Percentiles rank a stretch among this genome's conserved stretches.
phyloP scores from a whole-genome alignment of 306 rosid genomes.

The Cotoneaster glaucophyllus region DNA sequence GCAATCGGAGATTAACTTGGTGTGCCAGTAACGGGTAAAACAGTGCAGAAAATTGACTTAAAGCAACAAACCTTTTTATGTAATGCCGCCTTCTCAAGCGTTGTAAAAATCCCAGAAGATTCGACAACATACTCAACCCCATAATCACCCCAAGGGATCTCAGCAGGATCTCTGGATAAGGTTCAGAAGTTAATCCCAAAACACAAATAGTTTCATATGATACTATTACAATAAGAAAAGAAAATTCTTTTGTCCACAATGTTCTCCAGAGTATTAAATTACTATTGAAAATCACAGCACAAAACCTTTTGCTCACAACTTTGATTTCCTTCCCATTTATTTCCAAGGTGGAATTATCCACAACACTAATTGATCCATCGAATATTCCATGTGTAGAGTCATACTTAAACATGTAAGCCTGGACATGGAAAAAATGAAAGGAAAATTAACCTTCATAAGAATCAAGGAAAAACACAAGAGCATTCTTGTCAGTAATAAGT shows the following conservation, averaged over 20 bases:
- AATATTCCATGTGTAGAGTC: slow-evolving; percentile 92
- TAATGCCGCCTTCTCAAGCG: slow-evolving; percentile 67
- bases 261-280: not conserved
- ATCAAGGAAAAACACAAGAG: not conserved
- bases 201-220: not conserved
- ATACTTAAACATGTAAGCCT: slow-evolving; percentile 97
- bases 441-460: not conserved
- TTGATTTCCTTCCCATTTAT: slow-evolving; percentile 79
- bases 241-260: not conserved
- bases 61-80: slow-evolving; percentile 59
- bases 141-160: slow-evolving; percentile 88
- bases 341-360: slow-evolving; percentile 72
- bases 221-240: not conserved
- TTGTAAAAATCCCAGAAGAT: slow-evolving; percentile 92
- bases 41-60: not conserved
- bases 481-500: not conserved
- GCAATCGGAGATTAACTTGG: slow-evolving; percentile 18
- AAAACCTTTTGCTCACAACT: slow-evolving; percentile 71
- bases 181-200: not conserved
- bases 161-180: slow-evolving; percentile 77
- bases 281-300: not conserved
- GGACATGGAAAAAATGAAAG: not conserved
- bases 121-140: slow-evolving; percentile 88
- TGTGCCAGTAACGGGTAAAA: not conserved
- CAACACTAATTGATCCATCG: slow-evolving; percentile 56